Evolutionary conservation across 116 monocot species (phyloP), one percentile per base, ranked within the genome.

Genomic region (Posidonia oceanica): DNA sequence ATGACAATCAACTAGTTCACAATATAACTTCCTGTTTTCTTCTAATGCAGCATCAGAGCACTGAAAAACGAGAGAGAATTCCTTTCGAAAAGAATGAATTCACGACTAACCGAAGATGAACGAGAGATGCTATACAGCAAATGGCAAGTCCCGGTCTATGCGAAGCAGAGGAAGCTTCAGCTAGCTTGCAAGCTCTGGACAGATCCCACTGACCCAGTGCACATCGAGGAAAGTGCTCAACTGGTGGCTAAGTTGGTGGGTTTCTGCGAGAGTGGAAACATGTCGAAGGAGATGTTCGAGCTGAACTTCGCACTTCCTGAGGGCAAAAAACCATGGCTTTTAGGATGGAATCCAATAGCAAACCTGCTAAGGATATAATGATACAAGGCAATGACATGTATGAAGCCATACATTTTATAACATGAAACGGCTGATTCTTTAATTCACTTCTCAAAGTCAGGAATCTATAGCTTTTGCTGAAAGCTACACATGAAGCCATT

Each of bases 281-380:
- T 81, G 60, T 79, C 82, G 23, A 94, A 88, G 65, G 94, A 90
- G 73, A 94, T 94, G 94, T 94, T 94, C 41, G 91, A 90, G 80
- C 84, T 94, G 23, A 94, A 94, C 71, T 88, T 90, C 60, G 77
- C 91, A 29, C 59, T 82, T 54, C 88, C 88, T 13, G 68, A 63
- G 52, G 79, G 81, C 41, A 88, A 77, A 74, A 84, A 77, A 38
- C 84, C 84, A 13, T 87, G 87, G 87, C 71, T 87, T 17, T 42
- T 84, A 23, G 83, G 76, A 16, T 84, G 87, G 84, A 84, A 81
- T 53, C 87, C 81, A 14, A 84, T 88, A 52, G 74, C 81, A 29
- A 88, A 84, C 70, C 70, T 88, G n/a, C 68, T 77, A 39, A 64
- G 59, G 74, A 66, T 48, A 7, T 48, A 48, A 7, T 48, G 7